Base-by-base conservation (phyloP, 495 filamentous ascomycete genomes). In the Clohesyomyces aquaticus region DNA sequence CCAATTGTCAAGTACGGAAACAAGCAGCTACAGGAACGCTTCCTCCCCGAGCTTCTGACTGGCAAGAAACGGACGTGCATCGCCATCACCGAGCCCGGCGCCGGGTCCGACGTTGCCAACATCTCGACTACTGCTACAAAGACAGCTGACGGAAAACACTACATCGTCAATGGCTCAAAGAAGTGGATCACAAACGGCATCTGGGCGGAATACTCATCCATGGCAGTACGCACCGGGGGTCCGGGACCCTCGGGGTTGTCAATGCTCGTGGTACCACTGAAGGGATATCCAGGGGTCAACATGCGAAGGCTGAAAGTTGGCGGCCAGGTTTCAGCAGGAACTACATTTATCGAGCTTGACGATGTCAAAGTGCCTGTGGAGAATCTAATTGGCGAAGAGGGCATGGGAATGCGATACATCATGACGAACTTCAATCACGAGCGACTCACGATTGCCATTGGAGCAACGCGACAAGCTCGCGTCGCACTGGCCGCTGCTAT, bases 401-500 rank as follows among this genome's bases (percentile, higher is more conserved):
- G 87, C 46, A 77, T 79, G 58, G 89, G 89, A 14, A 90, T 92
- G 86, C 79, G 77, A 38, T 86, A 89, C 67, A 83, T 91, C 64
- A 91, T 92, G 88, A 87, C 85, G 43, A 91, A 92, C 75, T 91
- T 92, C 83, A 91, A 91, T 77, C 88, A 92, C 67, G 89, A 92
- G 76, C 83, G 88, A 0, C 75, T 92, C 1, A 77, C 80, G 23
- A 87, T 91, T 53, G 76, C 85, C 6, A 82, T 91, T 25, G 82
- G 82, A 0, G 80, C 80, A 3, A 88, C 85, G 8, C 79, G 89
- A 1, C 75, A 83, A 61, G 79, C 86, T 0, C 79, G 89, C 10
- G 87, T 90, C 1, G 87, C 87, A 9, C 76, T 91, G 4, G 72
- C 80, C 22, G 66, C 84, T 0, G 87, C 89, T 0, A 87, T 90